A percentile compares a stretch with the other conserved stretches of the same genome.
phyloP scores from a whole-genome alignment of 1,284 basidiomycete genomes.

The Prillingera fragicola region DNA sequence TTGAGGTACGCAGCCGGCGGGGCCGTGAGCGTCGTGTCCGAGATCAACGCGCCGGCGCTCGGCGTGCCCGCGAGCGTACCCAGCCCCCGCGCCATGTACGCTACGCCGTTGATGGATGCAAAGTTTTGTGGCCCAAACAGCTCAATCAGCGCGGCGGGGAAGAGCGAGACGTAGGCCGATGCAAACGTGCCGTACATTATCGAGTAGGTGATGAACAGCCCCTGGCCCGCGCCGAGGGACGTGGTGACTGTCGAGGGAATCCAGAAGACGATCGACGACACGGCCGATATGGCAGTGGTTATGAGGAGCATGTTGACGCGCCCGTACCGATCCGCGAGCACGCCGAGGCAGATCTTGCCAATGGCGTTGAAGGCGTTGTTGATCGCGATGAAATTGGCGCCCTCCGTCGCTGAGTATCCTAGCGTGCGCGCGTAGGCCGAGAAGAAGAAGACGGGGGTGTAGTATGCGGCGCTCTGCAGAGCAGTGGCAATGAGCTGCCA shows the following conservation, averaged over 20 bases:
- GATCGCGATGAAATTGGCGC: constrained; percentile 32
- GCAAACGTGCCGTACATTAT: constrained; percentile 28
- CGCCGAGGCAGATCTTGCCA: constrained; percentile 41
- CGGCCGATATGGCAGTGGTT: constrained; percentile 27
- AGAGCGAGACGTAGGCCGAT: constrained; percentile 30
- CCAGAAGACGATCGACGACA: constrained; percentile 32
- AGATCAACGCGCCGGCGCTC: constrained; percentile 18
- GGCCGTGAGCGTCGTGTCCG: background rate
- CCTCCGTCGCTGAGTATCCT: constrained; percentile 14
- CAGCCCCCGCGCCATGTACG: constrained; percentile 30
- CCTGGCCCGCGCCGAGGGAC: constrained; percentile 11
- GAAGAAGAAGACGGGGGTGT: constrained; percentile 35
- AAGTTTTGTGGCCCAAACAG: constrained; percentile 33
- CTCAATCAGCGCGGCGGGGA: constrained; percentile 32
- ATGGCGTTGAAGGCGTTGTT: constrained; percentile 33
- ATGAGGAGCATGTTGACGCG: constrained; percentile 42
- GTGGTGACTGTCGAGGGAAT: constrained; percentile 20
- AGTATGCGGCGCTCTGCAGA: constrained; percentile 30
- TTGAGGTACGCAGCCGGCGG: constrained; percentile 7
- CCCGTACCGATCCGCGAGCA: constrained; percentile 39
- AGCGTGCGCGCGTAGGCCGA: constrained; percentile 30
- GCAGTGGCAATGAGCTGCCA: constrained; percentile 20
- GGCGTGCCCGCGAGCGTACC: constrained; percentile 33
- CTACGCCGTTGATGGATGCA: constrained; percentile 30
- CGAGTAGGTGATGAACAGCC: constrained; percentile 28